Base-by-base conservation (phyloP, 805 yeast species). In the Pichia gijzeniarum region DNA sequence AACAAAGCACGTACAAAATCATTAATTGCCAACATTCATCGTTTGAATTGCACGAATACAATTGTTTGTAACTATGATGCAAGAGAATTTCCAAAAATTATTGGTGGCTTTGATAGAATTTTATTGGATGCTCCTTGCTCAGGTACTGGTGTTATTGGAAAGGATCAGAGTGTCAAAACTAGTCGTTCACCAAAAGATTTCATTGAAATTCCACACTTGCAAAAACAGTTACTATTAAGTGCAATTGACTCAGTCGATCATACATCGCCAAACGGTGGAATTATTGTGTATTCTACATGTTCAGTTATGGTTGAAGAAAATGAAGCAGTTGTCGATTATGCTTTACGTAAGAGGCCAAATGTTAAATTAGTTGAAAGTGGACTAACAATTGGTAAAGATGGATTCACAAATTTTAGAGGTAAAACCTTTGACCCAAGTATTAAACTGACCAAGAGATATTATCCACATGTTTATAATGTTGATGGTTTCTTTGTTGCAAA, bases 241-340 rank as follows among this genome's bases (percentile, higher is more conserved):
- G 99, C 99, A 28, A 93, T 93, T 58, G 99, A 93, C 69, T 89
- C 97, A 7, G 96, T 93, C 30, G 96, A 93, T 66, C 95, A 96
- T 30, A 74, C 83, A 62, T 87, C 96, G 7, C 71, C 86, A 49
- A 87, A 91, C 38, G 97, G 98, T 50, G 99, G 97, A 55, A 73
- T 82, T 48, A 85, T 93, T 53, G 98, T 95, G 7, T 93, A 93
- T 69, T 93, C 99, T 7, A 93, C 99, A 1, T 93, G 99, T 76
- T 91, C 98, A 13, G 93, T 93, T 49, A 95, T 95, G 59, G 97
- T 93, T 40, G 99, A 93, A 59, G 99, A 93, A 70, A 90, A 93
- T 67, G 99, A 93, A 70, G 85, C 96, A 19, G 99, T 93, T 47
- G 96, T 93, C n/a, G 96, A 91, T 67, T 93, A 93, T 60, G 98